Evolutionary conservation across 2,329 filamentous ascomycete species (phyloP).

Genomic region (Colletotrichum gigasporum): DNA sequence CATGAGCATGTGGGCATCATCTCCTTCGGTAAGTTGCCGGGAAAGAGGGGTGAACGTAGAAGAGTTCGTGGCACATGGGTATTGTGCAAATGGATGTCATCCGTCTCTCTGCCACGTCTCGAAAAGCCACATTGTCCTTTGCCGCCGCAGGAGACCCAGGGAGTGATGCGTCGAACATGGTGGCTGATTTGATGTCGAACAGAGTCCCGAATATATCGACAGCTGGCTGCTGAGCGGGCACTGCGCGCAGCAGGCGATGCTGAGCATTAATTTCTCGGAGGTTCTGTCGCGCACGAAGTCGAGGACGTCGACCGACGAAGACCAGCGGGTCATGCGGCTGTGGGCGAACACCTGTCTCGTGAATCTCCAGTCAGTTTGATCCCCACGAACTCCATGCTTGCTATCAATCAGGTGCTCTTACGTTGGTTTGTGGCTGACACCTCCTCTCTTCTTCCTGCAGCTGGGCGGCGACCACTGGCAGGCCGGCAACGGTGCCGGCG

Average conservation of each 20-base stretch:
- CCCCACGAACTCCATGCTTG: not conserved
- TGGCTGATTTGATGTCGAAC: not conserved
- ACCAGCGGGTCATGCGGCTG: slow-evolving; percentile 45
- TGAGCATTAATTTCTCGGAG: slow-evolving; percentile 52
- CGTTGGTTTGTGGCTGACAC: not conserved
- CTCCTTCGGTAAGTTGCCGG: slow-evolving; percentile 16
- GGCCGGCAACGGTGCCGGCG: slow-evolving; percentile 47
- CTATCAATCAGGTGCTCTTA: too few relatives aligned
- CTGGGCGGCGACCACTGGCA: slow-evolving; percentile 51
- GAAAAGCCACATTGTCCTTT: too few relatives aligned
- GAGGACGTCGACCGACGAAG: slow-evolving; percentile 41
- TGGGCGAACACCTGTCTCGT: slow-evolving; percentile 49
- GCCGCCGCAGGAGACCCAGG: not conserved
- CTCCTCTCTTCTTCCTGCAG: slow-evolving; percentile 32
- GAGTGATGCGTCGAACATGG: not conserved
- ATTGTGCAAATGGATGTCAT: too few relatives aligned
- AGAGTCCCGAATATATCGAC: slow-evolving; percentile 48
- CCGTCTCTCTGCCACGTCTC: too few relatives aligned
- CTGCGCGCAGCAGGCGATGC: slow-evolving; percentile 53
- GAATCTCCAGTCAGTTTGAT: slow-evolving; percentile 42
- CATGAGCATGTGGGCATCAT: slow-evolving; percentile 40
- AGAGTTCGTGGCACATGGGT: too few relatives aligned
- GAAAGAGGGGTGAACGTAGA: too few relatives aligned
- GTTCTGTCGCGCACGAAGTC: slow-evolving; percentile 47
- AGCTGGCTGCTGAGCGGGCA: slow-evolving; percentile 53